Evolutionary conservation across 768 basidiomycete genomes (phyloP), one percentile per base, ranked within the genome.

Genomic region (Boletales sp.): DNA sequence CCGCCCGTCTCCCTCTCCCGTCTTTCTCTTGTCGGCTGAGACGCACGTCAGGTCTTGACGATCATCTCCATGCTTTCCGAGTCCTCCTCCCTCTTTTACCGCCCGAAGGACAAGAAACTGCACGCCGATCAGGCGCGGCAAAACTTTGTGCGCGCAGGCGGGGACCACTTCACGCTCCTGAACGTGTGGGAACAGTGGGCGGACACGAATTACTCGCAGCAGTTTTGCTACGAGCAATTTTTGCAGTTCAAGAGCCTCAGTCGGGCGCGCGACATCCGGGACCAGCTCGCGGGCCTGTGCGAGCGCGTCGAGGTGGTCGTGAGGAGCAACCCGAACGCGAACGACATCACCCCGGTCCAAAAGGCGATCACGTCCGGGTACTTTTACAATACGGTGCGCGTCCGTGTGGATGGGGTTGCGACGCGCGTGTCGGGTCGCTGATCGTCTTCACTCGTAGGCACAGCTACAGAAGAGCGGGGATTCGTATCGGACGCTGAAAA

Each of bases 121-220:
- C 92, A 98, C 61, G 97, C 97, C 13, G 95, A 99, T 62, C 94
- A 97, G 72, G 97, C 97, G 5, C 82, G 95, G 49, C 90, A 95
- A 68, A 98, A 97, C 66, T 99, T 99, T 65, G 85, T 94, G 50
- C 91, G 92, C 43, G 76, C 90, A 0, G 95, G 97, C 27, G 97
- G 97, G 19, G 97, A 99, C 62, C 97, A 98, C 71, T 99, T 98
- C 65, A 98, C 95, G 7, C 70, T 99, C 19, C 77, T 99, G 24
- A 98, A 98, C 65, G 92, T 98, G 12, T 98, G 94, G 88, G 94
- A 97, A 66, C 94, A 97, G 63, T 99, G 97, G 97, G 90, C 90
- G 17, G 97, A 99, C 55, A 91, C 94, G 19, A 93, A 93, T 62
- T 98, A 94, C 65, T 94, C 92, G 18, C 92, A 97, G 65, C 91